phyloP scores from a whole-genome alignment of 176 grass and related monocot genomes.

The Alopecurus myosuroides region DNA sequence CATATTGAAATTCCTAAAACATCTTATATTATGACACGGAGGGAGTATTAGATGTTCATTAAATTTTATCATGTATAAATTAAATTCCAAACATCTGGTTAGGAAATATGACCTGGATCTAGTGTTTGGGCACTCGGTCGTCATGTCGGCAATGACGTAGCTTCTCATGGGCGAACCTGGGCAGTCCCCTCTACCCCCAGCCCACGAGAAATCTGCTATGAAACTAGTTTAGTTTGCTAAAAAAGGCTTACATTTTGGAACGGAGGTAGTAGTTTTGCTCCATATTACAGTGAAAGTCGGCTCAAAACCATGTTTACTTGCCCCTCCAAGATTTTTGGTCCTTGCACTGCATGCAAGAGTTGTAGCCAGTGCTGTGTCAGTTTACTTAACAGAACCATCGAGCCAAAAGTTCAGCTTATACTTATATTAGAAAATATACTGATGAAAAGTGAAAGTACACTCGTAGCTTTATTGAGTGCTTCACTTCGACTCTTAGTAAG shows the following conservation, averaged over 20 bases:
- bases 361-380: background rate
- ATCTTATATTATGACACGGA: no score
- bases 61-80: background rate
- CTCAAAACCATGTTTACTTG: no score
- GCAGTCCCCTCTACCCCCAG: no score
- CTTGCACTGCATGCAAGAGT: background rate
- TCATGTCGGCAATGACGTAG: no score
- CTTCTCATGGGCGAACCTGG: no score
- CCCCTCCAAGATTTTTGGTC: no score
- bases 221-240: no score
- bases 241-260: no score
- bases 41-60: background rate
- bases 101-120: background rate
- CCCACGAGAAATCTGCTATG: no score
- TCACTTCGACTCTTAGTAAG: background rate
- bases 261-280: no score
- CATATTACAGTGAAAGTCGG: no score
- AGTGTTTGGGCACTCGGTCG: background rate
- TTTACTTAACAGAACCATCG: background rate
- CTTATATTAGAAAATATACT: background rate
- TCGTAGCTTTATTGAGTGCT: background rate
- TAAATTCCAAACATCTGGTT: background rate
- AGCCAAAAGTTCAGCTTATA: background rate
- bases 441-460: background rate
- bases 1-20: no score